Evolutionary conservation across 2,329 filamentous ascomycete genomes (phyloP), one percentile per base, ranked within the genome.

Genomic region (Colletotrichum chrysophilum): DNA sequence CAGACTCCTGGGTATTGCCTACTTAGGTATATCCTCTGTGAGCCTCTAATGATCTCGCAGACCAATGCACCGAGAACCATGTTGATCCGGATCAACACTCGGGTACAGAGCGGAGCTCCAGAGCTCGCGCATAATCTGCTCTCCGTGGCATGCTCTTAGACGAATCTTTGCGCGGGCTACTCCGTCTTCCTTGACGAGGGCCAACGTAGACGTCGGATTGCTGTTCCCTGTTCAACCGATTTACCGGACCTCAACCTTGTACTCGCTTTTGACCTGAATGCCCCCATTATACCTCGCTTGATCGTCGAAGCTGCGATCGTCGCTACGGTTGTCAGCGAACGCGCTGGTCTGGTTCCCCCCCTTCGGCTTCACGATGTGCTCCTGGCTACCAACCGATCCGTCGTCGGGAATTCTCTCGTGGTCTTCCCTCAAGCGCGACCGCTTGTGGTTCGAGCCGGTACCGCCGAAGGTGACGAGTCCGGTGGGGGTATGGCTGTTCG

Each of bases 191-290:
- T 7, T 52, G 43, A 21, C 43, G n/a, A 21, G 43, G 3, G 43
- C 43, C 10, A 48, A 48, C 18, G 7, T 21, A 21, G 43, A 21
- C 43, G n/a, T 52, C 3, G 43, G 10, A 13, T 21, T 13, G 5
- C 1, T 21, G 1, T 13, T 21, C 43, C 5, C 6, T 4, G 10
- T 21, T 52, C 6, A 52, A 21, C n/a, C 43, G 3, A 21, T 52
- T 0, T 48, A 55, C n/a, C 38, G 56, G 7, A 71, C 68, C 36
- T 75, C 68, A 7, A 75, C 68, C 52, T 38, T 71, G 38, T 75
- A 75, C 30, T 75, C 72, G n/a, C 61, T 71, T 21, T 65, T 75
- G 24, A 75, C 72, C 9, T 71, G 68, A 10, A 75, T 75, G 3
- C 58, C 67, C 8, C 55, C 32, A 16, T 75, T 66, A 18, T 48